Base-by-base conservation (phyloP, 1,284 basidiomycete species). In the Papiliotrema laurentii region DNA sequence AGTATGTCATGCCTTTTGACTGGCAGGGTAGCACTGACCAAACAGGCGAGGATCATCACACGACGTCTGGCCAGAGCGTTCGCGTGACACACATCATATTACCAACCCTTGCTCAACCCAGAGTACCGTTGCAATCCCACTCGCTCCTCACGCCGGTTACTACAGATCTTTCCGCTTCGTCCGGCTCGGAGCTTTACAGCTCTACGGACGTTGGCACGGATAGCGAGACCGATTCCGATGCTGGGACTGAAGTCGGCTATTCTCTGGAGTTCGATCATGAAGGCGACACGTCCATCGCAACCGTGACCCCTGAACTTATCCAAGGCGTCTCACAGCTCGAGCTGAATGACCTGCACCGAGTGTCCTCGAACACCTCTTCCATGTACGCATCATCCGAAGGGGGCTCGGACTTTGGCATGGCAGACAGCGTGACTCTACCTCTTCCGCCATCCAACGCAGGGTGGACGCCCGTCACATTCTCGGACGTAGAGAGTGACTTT, bases 41-140 rank as follows among this genome's bases (percentile, higher is more conserved):
- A 16, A 21, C n/a, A 66, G 67, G 62, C 44, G 67, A 68, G 45
- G 54, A 63, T 22, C 54, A 60, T 28, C 25, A 38, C 0, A 61
- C 61, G 0, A 35, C 40, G 6, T 28, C 41, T 5, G 59, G 55
- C 31, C 51, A 60, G 24, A 13, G 21, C 1, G 52, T 72, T 22
- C 65, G 72, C 9, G 41, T 74, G 5, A 74, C 72, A 11, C 69
- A 74, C 51, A 66, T 74, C 44, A 55, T 71, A 24, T 45, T 64
- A 0, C 71, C 72, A 5, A 43, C 56, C 6, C 53, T 71, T 5
- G 60, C 49, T n/a, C 58, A 51, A 38, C 59, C 62, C 0, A 52
- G 39, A 7, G 40, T 48, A 0, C 47, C 30, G 13, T 19, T 39
- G 2, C 16, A 53, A 7, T 18, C 49, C 1, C 44, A 59, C 19